These are phyloP conservation scores for Diaporthe eres DNA, from an alignment of 2,329 filamentous ascomycete species.

Conservation along the genomic window DNA sequence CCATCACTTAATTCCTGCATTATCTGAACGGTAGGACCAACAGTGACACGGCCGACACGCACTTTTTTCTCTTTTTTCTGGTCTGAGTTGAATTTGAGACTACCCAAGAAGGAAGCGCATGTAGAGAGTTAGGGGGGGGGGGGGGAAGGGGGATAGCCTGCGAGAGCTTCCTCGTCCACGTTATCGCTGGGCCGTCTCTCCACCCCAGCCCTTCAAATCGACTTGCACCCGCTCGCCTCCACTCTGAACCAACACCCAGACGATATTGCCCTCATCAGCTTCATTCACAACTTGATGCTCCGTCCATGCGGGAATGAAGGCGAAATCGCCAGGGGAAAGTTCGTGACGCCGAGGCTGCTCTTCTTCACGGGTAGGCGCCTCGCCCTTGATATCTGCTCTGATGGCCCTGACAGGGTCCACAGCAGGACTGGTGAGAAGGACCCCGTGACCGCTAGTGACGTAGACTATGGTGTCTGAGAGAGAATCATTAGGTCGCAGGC, in stretches of 20 bases:
- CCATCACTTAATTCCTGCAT: background rate
- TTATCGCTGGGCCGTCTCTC: conserved; percentile 46
- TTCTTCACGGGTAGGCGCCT: conserved; percentile 54
- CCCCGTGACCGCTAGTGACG: conserved; percentile 72
- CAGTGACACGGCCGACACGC: background rate
- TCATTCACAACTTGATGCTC: conserved; percentile 81
- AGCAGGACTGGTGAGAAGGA: conserved; percentile 70
- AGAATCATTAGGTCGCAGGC: background rate
- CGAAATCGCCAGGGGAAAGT: conserved; percentile 76
- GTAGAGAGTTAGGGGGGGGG: background rate
- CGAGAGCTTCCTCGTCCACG: no score
- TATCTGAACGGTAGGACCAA: background rate
- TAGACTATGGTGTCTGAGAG: conserved; percentile 76
- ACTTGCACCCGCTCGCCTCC: conserved; percentile 73
- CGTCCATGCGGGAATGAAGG: conserved; percentile 77
- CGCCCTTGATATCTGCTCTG: conserved; percentile 37
- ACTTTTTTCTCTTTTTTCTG: no score
- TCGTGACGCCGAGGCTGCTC: conserved; percentile 66
- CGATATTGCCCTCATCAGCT: conserved; percentile 63
- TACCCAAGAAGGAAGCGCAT: background rate
- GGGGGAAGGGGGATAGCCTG: background rate
- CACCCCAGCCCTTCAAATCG: conserved; percentile 74
- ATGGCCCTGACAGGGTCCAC: conserved; percentile 36
- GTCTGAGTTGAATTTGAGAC: background rate
- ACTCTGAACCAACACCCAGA: conserved; percentile 76